phyloP scores from a whole-genome alignment of 2,329 filamentous ascomycete genomes.

The Botrytis tulipae region DNA sequence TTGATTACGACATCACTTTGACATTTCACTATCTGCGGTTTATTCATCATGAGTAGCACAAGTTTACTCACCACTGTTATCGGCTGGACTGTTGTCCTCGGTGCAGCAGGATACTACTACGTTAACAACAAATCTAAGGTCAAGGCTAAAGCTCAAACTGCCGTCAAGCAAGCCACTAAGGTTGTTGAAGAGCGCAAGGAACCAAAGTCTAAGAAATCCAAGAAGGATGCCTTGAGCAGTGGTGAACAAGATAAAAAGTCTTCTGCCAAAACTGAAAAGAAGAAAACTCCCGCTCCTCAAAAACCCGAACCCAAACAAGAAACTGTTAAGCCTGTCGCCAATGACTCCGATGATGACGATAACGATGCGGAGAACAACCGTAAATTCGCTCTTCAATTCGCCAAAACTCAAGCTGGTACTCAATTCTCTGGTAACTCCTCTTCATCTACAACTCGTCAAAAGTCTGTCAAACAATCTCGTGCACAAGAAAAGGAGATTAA shows the following conservation, averaged over 20 bases:
- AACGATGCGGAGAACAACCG: constrained; percentile 58
- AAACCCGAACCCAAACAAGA: constrained; percentile 18
- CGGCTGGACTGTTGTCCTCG: constrained; percentile 41
- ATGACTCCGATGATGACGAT: constrained; percentile 42
- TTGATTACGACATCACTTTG: constrained; percentile 1
- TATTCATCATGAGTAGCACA: constrained; percentile 25
- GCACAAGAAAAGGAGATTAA: constrained; percentile 50
- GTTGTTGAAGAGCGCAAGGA: constrained; percentile 31
- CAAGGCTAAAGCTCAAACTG: constrained; percentile 24
- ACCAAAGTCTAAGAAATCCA: constrained; percentile 32
- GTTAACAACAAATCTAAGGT: constrained; percentile 29
- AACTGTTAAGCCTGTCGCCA: constrained; percentile 5
- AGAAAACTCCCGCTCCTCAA: constrained; percentile 25
- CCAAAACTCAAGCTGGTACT: constrained; percentile 66
- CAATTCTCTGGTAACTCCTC: constrained; percentile 54
- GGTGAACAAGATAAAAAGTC: constrained; percentile 30
- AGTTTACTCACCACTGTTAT: constrained; percentile 38
- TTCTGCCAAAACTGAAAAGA: constrained; percentile 28
- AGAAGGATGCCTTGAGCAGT: constrained; percentile 32
- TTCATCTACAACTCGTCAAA: constrained; percentile 43
- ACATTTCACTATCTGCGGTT: background rate
- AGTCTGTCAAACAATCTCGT: constrained; percentile 68
- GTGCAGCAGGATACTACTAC: constrained; percentile 36
- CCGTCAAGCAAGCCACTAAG: constrained; percentile 27
- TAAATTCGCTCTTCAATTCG: constrained; percentile 74